These are phyloP conservation scores for Isoetes taiwanensis DNA, from an alignment of 75 land plant species.

Conservation along the genomic window DNA sequence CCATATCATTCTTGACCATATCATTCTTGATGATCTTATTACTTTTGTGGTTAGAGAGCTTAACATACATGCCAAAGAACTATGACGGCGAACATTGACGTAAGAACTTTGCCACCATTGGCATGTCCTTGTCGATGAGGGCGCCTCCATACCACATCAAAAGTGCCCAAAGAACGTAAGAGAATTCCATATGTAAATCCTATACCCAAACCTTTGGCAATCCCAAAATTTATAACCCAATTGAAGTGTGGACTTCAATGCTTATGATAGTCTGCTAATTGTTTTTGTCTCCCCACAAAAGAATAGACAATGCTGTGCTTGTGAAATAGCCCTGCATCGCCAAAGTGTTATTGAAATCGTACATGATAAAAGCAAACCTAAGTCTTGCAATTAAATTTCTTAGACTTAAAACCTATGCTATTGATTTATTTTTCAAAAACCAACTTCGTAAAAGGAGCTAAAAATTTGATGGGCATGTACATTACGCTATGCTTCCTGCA, in stretches of 20 bases:
- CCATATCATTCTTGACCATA: too few species aligned
- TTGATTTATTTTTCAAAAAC: too few species aligned
- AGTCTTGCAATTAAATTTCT: too few species aligned
- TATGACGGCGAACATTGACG: not conserved
- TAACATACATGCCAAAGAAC: not conserved
- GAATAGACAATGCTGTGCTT: not conserved
- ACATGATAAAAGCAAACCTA: too few species aligned
- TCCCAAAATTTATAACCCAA: not conserved
- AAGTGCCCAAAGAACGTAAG: slow-evolving; percentile 6
- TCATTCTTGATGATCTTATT: too few species aligned
- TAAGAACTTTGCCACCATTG: slow-evolving; percentile 1
- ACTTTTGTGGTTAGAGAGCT: too few species aligned
- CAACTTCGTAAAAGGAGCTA: too few species aligned
- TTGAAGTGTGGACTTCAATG: not conserved
- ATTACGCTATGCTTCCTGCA: too few species aligned
- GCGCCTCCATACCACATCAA: slow-evolving; percentile 1
- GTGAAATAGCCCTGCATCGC: slow-evolving; percentile 4
- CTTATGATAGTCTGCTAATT: not conserved
- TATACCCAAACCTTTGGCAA: not conserved
- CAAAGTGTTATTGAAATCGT: too few species aligned
- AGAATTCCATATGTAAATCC: not conserved
- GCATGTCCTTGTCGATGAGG: not conserved
- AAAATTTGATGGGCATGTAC: too few species aligned
- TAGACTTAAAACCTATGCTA: too few species aligned
- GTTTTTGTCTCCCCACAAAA: not conserved